Evolutionary conservation across 352 stramenopile genomes (phyloP).

Genomic region (Globisporangium camurandrum): DNA sequence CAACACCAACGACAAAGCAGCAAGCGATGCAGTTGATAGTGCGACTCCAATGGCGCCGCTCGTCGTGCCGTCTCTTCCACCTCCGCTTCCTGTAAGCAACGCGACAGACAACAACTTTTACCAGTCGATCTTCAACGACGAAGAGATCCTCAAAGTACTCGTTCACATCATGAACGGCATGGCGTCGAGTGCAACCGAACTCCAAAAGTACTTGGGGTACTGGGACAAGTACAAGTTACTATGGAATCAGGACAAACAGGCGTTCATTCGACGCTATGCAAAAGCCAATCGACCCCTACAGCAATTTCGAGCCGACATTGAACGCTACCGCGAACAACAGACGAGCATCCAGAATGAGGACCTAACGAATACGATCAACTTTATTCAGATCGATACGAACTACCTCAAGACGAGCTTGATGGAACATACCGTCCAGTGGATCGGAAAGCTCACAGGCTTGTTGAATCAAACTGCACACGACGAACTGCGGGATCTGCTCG

Average conservation of each 20-base stretch:
- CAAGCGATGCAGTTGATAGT: conserved; percentile 1
- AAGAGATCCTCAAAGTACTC: conserved; percentile 93
- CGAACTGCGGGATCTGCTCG: conserved; percentile 82
- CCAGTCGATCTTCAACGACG: conserved; percentile 93
- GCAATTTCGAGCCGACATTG: conserved; percentile 91
- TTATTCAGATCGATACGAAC: conserved; percentile 93
- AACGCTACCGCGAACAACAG: conserved; percentile 88
- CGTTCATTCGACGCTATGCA: conserved; percentile 93
- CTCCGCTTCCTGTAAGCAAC: too few relatives aligned
- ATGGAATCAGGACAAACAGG: conserved; percentile 93
- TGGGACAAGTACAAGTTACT: conserved; percentile 93
- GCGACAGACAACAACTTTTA: conserved; percentile 77
- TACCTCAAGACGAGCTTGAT: conserved; percentile 89
- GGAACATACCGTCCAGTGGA: conserved; percentile 91
- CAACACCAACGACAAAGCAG: not conserved
- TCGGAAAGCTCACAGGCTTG: conserved; percentile 87
- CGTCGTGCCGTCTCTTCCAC: too few relatives aligned
- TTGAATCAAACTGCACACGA: conserved; percentile 89
- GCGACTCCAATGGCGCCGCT: not conserved
- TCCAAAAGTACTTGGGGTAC: conserved; percentile 94
- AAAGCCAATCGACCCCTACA: conserved; percentile 91
- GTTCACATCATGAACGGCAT: conserved; percentile 96
- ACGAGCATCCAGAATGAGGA: conserved; percentile 90
- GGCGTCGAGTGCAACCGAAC: conserved; percentile 87
- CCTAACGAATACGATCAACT: conserved; percentile 91